phyloP scores from a whole-genome alignment of 352 stramenopile genomes.

The Pseudoperonospora humuli region DNA sequence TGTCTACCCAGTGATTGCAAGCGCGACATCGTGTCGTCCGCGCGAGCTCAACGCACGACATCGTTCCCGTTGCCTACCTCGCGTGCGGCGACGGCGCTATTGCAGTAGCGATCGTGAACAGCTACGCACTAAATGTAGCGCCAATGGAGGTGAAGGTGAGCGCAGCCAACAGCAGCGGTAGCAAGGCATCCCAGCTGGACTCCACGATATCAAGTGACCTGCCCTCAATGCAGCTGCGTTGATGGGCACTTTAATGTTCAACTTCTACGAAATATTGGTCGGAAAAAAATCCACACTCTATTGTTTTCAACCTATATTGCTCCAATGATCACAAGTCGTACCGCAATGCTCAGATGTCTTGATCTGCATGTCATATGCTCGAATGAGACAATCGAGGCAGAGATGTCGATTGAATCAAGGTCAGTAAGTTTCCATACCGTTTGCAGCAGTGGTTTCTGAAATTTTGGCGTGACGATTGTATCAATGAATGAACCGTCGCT shows the following conservation, averaged over 20 bases:
- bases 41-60: constrained; percentile 15
- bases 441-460: constrained; percentile 15
- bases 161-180: constrained; percentile 4
- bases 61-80: constrained; percentile 3
- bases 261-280: no score
- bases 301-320: no score
- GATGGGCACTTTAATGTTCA: constrained; percentile 7
- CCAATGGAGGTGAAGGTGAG: no score
- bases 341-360: no score
- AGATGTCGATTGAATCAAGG: no score
- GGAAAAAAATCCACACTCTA: no score
- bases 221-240: neutral
- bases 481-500: constrained; percentile 22
- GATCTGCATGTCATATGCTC: no score
- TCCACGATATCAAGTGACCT: neutral
- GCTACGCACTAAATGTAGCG: no score
- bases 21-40: constrained; percentile 8
- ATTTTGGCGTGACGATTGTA: constrained; percentile 22
- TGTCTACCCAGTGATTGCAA: no score
- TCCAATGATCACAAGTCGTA: no score
- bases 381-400: no score
- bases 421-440: no score
- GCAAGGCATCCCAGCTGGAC: constrained; percentile 12
- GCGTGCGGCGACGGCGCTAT: constrained; percentile 4
- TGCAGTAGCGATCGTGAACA: constrained; percentile 5